Percentiles rank a stretch among this genome's conserved stretches.
phyloP scores from a whole-genome alignment of 2,329 filamentous ascomycete species.

The Pseudogymnoascus sp. region DNA sequence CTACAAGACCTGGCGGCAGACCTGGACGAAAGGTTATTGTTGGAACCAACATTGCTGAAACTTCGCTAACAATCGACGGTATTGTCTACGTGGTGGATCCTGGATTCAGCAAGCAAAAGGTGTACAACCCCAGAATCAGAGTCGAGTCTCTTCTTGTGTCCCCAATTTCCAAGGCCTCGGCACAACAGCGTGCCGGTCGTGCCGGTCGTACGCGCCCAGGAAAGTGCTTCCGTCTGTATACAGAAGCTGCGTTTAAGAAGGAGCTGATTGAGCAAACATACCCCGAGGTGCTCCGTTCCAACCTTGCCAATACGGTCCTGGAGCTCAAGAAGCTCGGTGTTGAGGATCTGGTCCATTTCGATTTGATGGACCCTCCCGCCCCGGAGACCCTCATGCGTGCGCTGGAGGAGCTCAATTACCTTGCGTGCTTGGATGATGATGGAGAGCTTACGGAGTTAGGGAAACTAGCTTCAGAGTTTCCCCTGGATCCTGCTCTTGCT shows the following conservation, averaged over 20 bases:
- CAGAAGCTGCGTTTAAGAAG: slow-evolving; percentile 91
- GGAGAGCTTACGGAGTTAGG: slow-evolving; percentile 84
- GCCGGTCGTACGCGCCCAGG: slow-evolving; percentile 96
- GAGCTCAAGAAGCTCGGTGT: slow-evolving; percentile 97
- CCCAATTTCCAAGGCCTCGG: slow-evolving; percentile 94
- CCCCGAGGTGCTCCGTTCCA: slow-evolving; percentile 89
- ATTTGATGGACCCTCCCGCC: slow-evolving; percentile 95
- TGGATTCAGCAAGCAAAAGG: slow-evolving; percentile 98
- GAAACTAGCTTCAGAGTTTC: slow-evolving; percentile 84
- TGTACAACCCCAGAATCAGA: slow-evolving; percentile 93
- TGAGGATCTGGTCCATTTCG: slow-evolving; percentile 93
- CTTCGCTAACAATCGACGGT: slow-evolving; percentile 92
- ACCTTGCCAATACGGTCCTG: slow-evolving; percentile 86
- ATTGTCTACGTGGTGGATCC: slow-evolving; percentile 99
- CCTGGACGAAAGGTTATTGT: slow-evolving; percentile 92
- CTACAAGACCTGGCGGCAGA: slow-evolving; percentile 64
- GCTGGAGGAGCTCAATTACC: slow-evolving; percentile 92
- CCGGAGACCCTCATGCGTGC: slow-evolving; percentile 98
- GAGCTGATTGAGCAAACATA: slow-evolving; percentile 97
- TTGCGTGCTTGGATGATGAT: slow-evolving; percentile 93
- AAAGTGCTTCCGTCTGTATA: slow-evolving; percentile 97
- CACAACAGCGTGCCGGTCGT: slow-evolving; percentile 96
- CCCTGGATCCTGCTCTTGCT: slow-evolving; percentile 83
- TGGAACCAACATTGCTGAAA: slow-evolving; percentile 97
- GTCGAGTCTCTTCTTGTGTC: slow-evolving; percentile 97